phyloP scores from a whole-genome alignment of 345 rosid species.

The Brassica nigra region DNA sequence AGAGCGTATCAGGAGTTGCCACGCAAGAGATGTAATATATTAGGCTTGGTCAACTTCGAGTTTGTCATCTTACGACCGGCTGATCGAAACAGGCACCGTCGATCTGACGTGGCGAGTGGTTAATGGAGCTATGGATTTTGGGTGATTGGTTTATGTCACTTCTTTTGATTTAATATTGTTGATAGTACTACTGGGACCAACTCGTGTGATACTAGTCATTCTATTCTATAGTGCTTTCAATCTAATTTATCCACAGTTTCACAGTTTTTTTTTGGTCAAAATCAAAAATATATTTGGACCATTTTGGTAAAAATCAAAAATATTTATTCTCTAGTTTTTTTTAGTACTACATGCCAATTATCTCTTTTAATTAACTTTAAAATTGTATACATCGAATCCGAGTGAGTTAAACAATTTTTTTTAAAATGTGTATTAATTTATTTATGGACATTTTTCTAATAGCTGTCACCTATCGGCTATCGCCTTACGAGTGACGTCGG shows the following conservation, averaged over 20 bases:
- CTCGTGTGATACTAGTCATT: slow-evolving; percentile 9
- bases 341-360: too few relatives aligned
- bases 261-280: background rate
- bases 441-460: background rate
- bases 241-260: slow-evolving; percentile 1
- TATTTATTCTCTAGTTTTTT: too few relatives aligned
- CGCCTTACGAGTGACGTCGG: slow-evolving; percentile 28
- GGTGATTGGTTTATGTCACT: background rate
- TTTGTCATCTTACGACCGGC: slow-evolving; percentile 31
- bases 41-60: slow-evolving; percentile 26
- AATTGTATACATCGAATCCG: background rate
- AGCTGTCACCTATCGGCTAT: slow-evolving; percentile 20
- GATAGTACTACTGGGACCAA: background rate
- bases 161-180: background rate
- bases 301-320: too few relatives aligned
- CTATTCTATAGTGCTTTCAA: background rate
- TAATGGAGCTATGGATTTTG: slow-evolving; percentile 17
- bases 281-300: background rate
- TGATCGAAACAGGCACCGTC: slow-evolving; percentile 21
- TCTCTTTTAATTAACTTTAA: background rate
- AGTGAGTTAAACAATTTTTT: background rate
- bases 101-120: slow-evolving; percentile 32
- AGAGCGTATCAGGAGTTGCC: background rate
- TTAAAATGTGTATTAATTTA: background rate
- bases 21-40: background rate